Evolutionary conservation across 495 filamentous ascomycete genomes (phyloP).

Genomic region (Xylaria palmicola): DNA sequence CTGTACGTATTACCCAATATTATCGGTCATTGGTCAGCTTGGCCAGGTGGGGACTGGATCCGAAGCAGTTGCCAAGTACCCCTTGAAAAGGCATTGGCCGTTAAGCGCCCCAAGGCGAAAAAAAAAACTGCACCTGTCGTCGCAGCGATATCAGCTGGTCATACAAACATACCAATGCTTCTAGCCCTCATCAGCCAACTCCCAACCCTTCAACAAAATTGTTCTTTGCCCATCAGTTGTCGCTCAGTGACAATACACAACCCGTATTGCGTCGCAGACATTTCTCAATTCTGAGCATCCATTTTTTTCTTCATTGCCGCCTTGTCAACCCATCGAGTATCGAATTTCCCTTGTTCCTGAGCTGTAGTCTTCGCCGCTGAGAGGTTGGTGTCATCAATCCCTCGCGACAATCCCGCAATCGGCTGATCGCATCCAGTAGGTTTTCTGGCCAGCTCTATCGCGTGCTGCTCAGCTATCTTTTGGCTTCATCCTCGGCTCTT

Average conservation of each 20-base stretch:
- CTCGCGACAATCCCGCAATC: neutral
- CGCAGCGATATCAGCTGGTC: neutral
- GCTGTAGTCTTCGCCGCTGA: neutral
- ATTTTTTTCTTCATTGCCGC: neutral
- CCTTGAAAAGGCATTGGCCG: conserved; percentile 1
- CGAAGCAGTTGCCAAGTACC: no score
- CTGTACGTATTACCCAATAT: neutral
- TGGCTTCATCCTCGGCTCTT: neutral
- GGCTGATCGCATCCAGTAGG: neutral
- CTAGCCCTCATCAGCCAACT: neutral
- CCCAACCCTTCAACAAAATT: conserved; percentile 6
- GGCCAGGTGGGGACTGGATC: no score
- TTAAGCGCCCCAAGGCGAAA: neutral
- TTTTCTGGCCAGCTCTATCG: neutral
- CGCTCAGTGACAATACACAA: neutral
- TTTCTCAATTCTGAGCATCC: neutral
- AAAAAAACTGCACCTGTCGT: neutral
- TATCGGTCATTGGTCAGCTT: neutral
- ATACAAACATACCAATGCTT: neutral
- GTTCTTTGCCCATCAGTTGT: neutral
- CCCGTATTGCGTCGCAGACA: neutral
- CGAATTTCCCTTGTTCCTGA: neutral
- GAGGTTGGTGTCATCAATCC: neutral
- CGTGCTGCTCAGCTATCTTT: neutral
- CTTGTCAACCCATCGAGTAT: neutral